phyloP scores from a whole-genome alignment of 495 filamentous ascomycete genomes.

The Zalerion maritima region DNA sequence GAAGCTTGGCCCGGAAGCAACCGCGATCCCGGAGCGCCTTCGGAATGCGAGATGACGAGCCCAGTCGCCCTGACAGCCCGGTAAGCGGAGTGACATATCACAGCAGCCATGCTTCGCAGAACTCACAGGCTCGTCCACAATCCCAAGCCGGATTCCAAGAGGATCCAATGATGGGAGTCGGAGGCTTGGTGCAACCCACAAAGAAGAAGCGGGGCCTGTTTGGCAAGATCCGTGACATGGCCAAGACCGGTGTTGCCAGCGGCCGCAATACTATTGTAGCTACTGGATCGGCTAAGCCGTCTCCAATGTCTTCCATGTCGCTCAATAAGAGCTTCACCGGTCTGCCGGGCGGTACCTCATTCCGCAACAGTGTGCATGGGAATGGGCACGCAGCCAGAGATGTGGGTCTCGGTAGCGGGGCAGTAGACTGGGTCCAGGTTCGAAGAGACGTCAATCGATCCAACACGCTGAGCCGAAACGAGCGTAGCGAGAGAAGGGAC shows the following conservation, averaged over 20 bases:
- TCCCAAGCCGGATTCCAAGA: constrained; percentile 33
- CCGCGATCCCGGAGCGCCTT: constrained; percentile 37
- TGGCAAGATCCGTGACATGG: constrained; percentile 88
- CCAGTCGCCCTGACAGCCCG: constrained; percentile 51
- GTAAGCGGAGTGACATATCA: constrained; percentile 70
- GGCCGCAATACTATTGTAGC: constrained; percentile 72
- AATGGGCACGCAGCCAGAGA: constrained; percentile 44
- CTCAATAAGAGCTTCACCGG: constrained; percentile 15
- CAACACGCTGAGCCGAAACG: constrained; percentile 80
- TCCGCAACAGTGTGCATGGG: constrained; percentile 19
- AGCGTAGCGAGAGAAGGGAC: constrained; percentile 73
- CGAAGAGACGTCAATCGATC: constrained; percentile 89
- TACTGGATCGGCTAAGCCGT: constrained; percentile 33
- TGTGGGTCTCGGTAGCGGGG: constrained; percentile 44
- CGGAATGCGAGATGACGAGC: constrained; percentile 33
- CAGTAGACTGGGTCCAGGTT: constrained; percentile 87
- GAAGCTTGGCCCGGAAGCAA: constrained; percentile 70
- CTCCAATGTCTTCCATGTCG: constrained; percentile 23
- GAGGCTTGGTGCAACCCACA: constrained; percentile 76
- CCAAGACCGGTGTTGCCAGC: constrained; percentile 84
- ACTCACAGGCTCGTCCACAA: constrained; percentile 25
- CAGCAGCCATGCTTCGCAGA: constrained; percentile 61
- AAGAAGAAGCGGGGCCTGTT: constrained; percentile 88
- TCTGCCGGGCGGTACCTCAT: constrained; percentile 12
- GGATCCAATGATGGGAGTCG: constrained; percentile 41